Evolutionary conservation across 495 filamentous ascomycete species (phyloP).

Genomic region (Massariosphaeria phaeospora): DNA sequence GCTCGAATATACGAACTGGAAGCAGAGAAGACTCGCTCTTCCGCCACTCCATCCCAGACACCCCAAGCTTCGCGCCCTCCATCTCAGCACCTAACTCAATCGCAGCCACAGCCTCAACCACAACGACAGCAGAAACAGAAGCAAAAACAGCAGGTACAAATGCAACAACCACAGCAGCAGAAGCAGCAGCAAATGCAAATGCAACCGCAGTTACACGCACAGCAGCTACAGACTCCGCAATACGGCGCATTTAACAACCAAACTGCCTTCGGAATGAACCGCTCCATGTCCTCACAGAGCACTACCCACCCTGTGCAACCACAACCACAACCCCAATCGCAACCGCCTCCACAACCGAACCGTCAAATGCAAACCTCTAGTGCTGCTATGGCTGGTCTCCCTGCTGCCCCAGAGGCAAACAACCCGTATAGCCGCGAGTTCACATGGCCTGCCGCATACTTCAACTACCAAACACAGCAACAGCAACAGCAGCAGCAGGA

Average conservation of each 20-base stretch:
- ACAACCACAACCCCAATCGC: too few relatives aligned
- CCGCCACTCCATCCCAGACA: constrained; percentile 15
- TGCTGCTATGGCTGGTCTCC: constrained; percentile 15
- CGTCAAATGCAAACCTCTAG: constrained; percentile 21
- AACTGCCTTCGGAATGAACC: constrained; percentile 18
- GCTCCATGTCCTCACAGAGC: constrained; percentile 8
- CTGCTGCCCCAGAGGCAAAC: constrained; percentile 13
- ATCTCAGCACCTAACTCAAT: neutral
- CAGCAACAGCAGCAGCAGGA: constrained; percentile 14
- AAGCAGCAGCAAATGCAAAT: constrained; percentile 5
- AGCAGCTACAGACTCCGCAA: constrained; percentile 12
- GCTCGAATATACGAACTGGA: constrained; percentile 25
- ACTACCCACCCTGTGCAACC: constrained; percentile 8
- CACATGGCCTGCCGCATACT: constrained; percentile 11
- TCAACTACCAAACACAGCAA: constrained; percentile 1
- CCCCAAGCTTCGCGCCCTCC: constrained; percentile 1
- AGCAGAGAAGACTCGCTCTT: constrained; percentile 21
- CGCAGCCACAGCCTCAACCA: constrained; percentile 1
- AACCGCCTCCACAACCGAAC: constrained; percentile 1
- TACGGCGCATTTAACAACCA: constrained; percentile 8
- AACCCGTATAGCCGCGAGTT: constrained; percentile 25
- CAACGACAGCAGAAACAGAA: neutral
- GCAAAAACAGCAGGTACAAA: constrained; percentile 9
- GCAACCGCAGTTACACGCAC: neutral
- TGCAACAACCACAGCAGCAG: neutral